Conservation (phyloP, 2,329 filamentous ascomycete genomes). For the Keithomyces neogunnii region DNA sequence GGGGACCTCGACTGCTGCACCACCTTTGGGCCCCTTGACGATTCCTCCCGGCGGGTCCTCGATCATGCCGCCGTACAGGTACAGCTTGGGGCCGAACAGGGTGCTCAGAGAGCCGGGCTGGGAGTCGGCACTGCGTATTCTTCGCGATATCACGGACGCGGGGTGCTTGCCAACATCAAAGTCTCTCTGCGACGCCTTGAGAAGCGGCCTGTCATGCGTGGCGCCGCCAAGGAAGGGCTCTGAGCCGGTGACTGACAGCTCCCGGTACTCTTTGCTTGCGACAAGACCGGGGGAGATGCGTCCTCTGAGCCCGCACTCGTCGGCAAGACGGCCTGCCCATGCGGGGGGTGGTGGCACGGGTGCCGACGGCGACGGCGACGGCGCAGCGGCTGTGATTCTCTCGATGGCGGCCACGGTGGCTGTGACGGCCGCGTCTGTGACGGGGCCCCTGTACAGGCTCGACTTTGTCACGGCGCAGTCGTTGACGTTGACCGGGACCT, state of each 20-base stretch:
- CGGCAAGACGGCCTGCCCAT: background rate
- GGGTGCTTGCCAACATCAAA: constrained; percentile 26
- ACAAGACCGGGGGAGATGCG: constrained; percentile 15
- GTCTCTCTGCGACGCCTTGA: constrained; percentile 28
- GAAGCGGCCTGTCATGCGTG: constrained; percentile 26
- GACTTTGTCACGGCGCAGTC: constrained; percentile 30
- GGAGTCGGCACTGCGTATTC: constrained; percentile 31
- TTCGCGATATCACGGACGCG: constrained; percentile 29
- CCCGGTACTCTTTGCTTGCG: constrained; percentile 17
- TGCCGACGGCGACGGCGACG: background rate
- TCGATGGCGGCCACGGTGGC: constrained; percentile 28
- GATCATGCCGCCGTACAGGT: constrained; percentile 31
- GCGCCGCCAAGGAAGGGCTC: constrained; percentile 27
- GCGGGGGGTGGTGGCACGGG: constrained; percentile 6
- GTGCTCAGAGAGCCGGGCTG: constrained; percentile 31
- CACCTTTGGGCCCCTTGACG: too few species aligned
- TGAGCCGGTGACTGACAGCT: constrained; percentile 23
- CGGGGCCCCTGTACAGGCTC: constrained; percentile 27
- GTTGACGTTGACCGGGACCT: constrained; percentile 32
- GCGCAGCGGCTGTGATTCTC: constrained; percentile 22
- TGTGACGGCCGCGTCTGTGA: constrained; percentile 28
- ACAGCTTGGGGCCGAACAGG: constrained; percentile 26
- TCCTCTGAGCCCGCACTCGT: background rate
- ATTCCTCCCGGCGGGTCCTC: constrained; percentile 17
- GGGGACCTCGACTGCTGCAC: too few species aligned